Conservation (phyloP, 2,329 filamentous ascomycete genomes). For the Orbilia oligospora region DNA sequence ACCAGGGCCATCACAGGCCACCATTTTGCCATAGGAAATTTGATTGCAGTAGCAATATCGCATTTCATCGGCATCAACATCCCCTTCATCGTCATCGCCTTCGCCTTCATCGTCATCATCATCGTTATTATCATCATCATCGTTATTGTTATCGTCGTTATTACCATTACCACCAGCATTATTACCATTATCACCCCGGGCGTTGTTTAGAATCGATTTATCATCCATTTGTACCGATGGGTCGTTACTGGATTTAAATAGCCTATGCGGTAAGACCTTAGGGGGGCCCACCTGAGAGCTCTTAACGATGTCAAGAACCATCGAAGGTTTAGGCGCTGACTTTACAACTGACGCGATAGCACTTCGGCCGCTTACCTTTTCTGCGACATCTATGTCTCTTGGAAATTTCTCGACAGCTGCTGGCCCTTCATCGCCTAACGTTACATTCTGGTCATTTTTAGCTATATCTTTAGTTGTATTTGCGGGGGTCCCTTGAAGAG, state of each 20-base stretch:
- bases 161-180: conserved; percentile 69
- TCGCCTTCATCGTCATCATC: not conserved
- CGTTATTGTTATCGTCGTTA: not conserved
- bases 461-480: not conserved
- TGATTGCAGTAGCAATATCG: conserved; percentile 87
- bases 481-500: not conserved
- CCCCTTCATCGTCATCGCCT: conserved; percentile 73
- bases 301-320: conserved; percentile 34
- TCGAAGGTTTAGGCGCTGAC: conserved; percentile 19
- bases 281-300: conserved; percentile 17
- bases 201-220: not conserved
- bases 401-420: conserved; percentile 1
- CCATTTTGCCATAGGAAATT: conserved; percentile 89
- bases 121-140: conserved; percentile 68
- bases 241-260: conserved; percentile 35
- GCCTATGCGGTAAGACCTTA: conserved; percentile 29
- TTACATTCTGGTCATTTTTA: conserved; percentile 22
- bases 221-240: conserved; percentile 1
- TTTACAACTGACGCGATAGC: conserved; percentile 9
- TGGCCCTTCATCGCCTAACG: not conserved
- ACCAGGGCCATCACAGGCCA: conserved; percentile 86
- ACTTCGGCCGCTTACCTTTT: conserved; percentile 21
- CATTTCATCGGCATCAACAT: conserved; percentile 80
- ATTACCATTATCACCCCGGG: conserved; percentile 64
- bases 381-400: conserved; percentile 8